These are phyloP conservation scores for Rauvolfia tetraphylla DNA, from an alignment of 257 asterid species.

Conservation along the genomic window DNA sequence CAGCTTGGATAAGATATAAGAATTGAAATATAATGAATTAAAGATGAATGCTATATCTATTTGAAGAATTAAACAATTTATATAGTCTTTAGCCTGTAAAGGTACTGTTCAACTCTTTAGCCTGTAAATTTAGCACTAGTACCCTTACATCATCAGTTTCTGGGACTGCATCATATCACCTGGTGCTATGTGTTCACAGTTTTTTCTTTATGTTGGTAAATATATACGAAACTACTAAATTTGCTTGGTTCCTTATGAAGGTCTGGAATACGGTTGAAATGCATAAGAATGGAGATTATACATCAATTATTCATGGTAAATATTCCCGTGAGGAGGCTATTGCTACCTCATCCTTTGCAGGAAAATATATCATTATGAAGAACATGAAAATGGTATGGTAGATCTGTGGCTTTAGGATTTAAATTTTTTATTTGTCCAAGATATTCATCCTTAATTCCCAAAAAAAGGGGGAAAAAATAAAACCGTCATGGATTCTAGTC, in stretches of 20 bases:
- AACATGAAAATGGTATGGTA: constrained; percentile 75
- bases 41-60: no score
- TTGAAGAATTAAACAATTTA: no score
- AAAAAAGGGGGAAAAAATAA: not conserved
- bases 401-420: not conserved
- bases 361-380: constrained; percentile 77
- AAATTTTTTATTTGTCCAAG: not conserved
- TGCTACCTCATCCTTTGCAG: constrained; percentile 99
- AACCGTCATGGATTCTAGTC: not conserved
- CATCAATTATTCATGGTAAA: constrained; percentile 95
- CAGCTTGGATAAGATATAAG: no score
- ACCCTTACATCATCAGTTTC: not conserved
- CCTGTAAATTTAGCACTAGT: not conserved
- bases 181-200: not conserved
- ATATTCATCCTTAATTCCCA: not conserved
- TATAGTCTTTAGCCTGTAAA: no score
- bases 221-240: not conserved
- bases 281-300: constrained; percentile 94
- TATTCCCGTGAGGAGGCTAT: constrained; percentile 89
- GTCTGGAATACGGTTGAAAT: constrained; percentile 93
- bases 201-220: not conserved
- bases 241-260: constrained; percentile 26
- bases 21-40: no score
- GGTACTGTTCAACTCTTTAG: constrained; percentile 34
- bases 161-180: not conserved